Percentiles rank a stretch among this genome's conserved stretches.
These are phyloP conservation scores for Grosmannia huntii DNA, from an alignment of 2,329 filamentous ascomycete genomes.

Conservation along the genomic window DNA sequence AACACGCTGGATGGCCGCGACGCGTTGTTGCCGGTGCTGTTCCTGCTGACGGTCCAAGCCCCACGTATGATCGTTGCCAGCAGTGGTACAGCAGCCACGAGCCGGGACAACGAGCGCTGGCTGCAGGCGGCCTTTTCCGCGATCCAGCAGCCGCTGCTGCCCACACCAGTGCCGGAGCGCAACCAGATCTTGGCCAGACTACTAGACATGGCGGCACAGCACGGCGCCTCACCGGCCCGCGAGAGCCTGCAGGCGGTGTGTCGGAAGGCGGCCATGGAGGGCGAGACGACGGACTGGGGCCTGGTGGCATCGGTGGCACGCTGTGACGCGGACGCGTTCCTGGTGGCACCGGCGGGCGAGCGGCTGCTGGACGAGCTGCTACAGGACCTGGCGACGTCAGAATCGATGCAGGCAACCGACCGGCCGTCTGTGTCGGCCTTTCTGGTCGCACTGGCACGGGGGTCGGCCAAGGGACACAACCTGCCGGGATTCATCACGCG, in stretches of 20 bases:
- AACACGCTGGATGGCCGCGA: conserved; percentile 6
- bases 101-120: conserved; percentile 25
- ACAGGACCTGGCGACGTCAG: conserved; percentile 16
- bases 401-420: conserved; percentile 4
- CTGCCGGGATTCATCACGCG: conserved; percentile 31
- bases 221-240: conserved; percentile 21
- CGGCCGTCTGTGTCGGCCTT: conserved; percentile 16
- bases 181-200: conserved; percentile 17
- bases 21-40: conserved; percentile 30
- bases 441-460: conserved; percentile 28
- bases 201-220: conserved; percentile 20
- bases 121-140: conserved; percentile 23
- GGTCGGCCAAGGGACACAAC: conserved; percentile 30
- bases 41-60: conserved; percentile 24
- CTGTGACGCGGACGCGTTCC: conserved; percentile 35
- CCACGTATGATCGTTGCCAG: conserved; percentile 18
- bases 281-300: conserved; percentile 22
- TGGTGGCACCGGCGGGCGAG: conserved; percentile 24
- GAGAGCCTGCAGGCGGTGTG: conserved; percentile 30
- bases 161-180: neutral
- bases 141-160: conserved; percentile 16
- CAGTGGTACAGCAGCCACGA: conserved; percentile 21
- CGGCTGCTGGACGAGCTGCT: conserved; percentile 28
- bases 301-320: conserved; percentile 27
- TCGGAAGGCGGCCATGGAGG: conserved; percentile 12